Evolutionary conservation across 495 filamentous ascomycete species (phyloP).

Genomic region (Massariosphaeria phaeospora): DNA sequence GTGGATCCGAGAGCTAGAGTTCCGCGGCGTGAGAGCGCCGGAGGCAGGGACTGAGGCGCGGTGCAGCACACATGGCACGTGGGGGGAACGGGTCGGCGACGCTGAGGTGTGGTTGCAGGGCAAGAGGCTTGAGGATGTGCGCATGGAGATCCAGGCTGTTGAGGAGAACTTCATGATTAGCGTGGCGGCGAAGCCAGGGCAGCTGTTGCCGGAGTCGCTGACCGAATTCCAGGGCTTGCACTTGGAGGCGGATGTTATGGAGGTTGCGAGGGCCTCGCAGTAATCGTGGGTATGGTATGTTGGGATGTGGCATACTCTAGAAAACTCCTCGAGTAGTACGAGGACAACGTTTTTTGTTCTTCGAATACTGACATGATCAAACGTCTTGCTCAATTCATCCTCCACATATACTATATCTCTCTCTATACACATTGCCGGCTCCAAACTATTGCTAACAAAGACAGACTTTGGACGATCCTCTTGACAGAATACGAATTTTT

Average conservation of each 20-base stretch:
- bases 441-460: too few relatives aligned
- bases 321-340: too few relatives aligned
- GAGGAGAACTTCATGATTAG: slow-evolving; percentile 60
- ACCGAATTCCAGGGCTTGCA: slow-evolving; percentile 21
- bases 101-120: slow-evolving; percentile 52
- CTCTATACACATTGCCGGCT: too few relatives aligned
- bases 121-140: slow-evolving; percentile 48
- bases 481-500: too few relatives aligned
- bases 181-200: slow-evolving; percentile 47
- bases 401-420: too few relatives aligned
- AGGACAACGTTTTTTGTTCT: too few relatives aligned
- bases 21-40: slow-evolving; percentile 59
- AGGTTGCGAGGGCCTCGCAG: slow-evolving; percentile 2
- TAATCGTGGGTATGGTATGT: neutral
- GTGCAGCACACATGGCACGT: slow-evolving; percentile 39
- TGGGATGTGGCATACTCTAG: too few relatives aligned
- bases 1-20: slow-evolving; percentile 69
- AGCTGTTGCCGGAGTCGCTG: slow-evolving; percentile 22
- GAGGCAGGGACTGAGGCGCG: slow-evolving; percentile 37
- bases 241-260: slow-evolving; percentile 26
- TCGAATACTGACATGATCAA: too few relatives aligned
- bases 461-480: too few relatives aligned
- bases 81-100: slow-evolving; percentile 51
- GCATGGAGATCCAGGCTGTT: slow-evolving; percentile 57
- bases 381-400: too few relatives aligned